Evolutionary conservation across 2,329 filamentous ascomycete species (phyloP).

Genomic region (Fusarium liriodendri): DNA sequence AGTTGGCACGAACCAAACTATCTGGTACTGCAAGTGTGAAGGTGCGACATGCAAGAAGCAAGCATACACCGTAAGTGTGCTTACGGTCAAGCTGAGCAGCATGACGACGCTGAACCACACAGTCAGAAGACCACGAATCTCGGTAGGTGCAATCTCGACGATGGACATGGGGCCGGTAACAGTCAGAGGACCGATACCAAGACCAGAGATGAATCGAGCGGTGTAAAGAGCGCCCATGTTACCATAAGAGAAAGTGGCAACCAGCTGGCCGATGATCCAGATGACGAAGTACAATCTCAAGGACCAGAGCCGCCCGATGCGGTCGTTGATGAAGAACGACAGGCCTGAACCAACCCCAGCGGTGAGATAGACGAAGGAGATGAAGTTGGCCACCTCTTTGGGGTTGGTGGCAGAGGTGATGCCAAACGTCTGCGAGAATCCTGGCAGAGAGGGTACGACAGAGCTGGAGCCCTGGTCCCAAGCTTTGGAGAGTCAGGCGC

Average conservation of each 20-base stretch:
- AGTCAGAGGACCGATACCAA: conserved; percentile 53
- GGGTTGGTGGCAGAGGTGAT: conserved; percentile 26
- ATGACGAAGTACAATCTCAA: conserved; percentile 51
- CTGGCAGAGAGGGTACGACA: conserved; percentile 29
- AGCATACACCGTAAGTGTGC: conserved; percentile 50
- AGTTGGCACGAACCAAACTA: conserved; percentile 41
- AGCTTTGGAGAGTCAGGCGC: not conserved
- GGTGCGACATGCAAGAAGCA: conserved; percentile 32
- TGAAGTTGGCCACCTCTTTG: conserved; percentile 25
- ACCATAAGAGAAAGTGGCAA: conserved; percentile 43
- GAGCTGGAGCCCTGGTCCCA: conserved; percentile 34
- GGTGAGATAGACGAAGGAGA: conserved; percentile 31
- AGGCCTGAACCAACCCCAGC: conserved; percentile 33
- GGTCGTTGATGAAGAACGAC: conserved; percentile 36
- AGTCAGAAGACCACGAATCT: conserved; percentile 52
- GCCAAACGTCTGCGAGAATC: conserved; percentile 22
- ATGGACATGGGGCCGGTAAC: conserved; percentile 53
- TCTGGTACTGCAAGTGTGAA: conserved; percentile 42
- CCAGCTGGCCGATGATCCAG: conserved; percentile 50
- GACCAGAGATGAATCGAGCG: conserved; percentile 50
- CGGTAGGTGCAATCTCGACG: conserved; percentile 53
- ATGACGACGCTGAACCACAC: conserved; percentile 54
- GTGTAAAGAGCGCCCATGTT: conserved; percentile 48
- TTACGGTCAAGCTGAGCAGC: conserved; percentile 46
- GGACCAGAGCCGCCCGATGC: conserved; percentile 54